phyloP scores from a whole-genome alignment of 1,139 yeast species.

The Lodderomyces margitis region DNA sequence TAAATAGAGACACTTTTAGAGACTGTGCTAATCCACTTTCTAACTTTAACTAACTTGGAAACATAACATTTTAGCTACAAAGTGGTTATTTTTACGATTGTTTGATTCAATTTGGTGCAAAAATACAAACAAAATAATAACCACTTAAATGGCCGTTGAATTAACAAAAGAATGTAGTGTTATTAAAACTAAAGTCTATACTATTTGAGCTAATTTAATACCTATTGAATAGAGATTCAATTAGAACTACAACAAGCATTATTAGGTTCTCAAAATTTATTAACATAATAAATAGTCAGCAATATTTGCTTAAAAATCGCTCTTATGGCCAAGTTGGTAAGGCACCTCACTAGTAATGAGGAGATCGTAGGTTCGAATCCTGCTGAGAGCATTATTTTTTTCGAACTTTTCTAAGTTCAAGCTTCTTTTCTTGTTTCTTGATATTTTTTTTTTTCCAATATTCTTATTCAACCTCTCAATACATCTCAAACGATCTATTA shows the following conservation, averaged over 20 bases:
- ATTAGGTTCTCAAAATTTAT: too few relatives aligned
- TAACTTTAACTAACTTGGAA: too few relatives aligned
- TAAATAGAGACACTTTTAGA: too few relatives aligned
- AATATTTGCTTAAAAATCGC: conserved; percentile 16
- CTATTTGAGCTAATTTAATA: too few relatives aligned
- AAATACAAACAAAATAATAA: too few relatives aligned
- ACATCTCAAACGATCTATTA: background rate
- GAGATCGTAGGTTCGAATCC: conserved; percentile 88
- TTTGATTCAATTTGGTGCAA: background rate
- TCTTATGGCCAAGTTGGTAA: conserved; percentile 83
- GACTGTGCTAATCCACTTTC: too few relatives aligned
- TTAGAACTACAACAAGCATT: too few relatives aligned
- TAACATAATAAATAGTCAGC: too few relatives aligned
- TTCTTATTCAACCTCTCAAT: background rate
- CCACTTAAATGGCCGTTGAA: too few relatives aligned
- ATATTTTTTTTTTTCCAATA: background rate
- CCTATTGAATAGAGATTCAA: too few relatives aligned
- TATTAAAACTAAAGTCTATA: too few relatives aligned
- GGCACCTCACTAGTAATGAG: conserved; percentile 92
- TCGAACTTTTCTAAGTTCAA: background rate
- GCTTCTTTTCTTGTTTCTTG: conserved; percentile 3
- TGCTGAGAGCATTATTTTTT: conserved; percentile 59
- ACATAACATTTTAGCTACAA: background rate
- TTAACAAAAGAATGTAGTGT: too few relatives aligned
- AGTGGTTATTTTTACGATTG: background rate